These are phyloP conservation scores for Lasiosphaeria miniovina DNA, from an alignment of 495 filamentous ascomycete genomes.

Conservation along the genomic window DNA sequence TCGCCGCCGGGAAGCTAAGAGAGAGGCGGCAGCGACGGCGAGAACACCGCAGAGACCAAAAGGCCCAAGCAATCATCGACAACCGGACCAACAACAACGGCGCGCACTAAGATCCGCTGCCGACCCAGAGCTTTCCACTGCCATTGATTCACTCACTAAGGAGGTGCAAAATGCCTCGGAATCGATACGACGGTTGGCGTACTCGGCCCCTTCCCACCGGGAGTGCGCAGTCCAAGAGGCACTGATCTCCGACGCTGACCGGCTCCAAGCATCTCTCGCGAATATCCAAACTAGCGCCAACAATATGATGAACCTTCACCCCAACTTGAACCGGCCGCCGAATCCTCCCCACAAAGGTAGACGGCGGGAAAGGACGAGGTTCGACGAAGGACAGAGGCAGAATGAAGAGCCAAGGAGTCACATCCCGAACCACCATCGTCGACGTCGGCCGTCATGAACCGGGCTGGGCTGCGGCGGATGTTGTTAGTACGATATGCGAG, in stretches of 20 bases:
- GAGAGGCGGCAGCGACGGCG: constrained; percentile 1
- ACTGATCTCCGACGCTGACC: constrained; percentile 20
- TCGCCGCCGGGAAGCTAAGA: constrained; percentile 19
- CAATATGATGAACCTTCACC: constrained; percentile 31
- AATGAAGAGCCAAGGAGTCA: neutral
- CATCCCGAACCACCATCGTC: too few relatives aligned
- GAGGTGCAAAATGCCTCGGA: constrained; percentile 23
- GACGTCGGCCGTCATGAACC: too few relatives aligned
- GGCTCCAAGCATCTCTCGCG: constrained; percentile 18
- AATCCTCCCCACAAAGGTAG: too few relatives aligned
- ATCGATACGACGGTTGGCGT: constrained; percentile 15
- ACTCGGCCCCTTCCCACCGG: constrained; percentile 10
- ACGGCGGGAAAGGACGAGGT: neutral
- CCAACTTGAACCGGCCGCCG: constrained; percentile 4
- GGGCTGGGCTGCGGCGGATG: too few relatives aligned
- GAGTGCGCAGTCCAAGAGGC: constrained; percentile 21
- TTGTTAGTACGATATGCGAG: too few relatives aligned
- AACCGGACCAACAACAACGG: neutral
- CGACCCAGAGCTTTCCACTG: constrained; percentile 19
- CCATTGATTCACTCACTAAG: constrained; percentile 19
- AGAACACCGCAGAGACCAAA: neutral
- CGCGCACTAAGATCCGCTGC: neutral
- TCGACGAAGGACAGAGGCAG: constrained; percentile 2
- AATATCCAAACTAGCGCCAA: constrained; percentile 21
- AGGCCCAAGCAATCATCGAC: neutral